Base-by-base conservation (phyloP, 805 yeast species). In the Barnettozyma wickerhamii region DNA sequence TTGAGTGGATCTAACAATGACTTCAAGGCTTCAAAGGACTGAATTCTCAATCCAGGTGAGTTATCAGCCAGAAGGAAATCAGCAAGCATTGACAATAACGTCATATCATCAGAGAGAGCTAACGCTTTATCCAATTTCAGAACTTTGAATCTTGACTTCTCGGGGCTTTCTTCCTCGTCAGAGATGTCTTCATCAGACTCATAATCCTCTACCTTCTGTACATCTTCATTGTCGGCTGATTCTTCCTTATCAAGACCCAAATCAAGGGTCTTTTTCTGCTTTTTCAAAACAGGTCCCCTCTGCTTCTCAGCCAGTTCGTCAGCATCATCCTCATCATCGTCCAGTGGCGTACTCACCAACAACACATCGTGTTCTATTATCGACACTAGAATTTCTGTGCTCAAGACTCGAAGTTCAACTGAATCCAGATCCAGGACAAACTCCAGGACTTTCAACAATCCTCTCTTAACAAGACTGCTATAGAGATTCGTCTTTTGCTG, bases 311-410 rank as follows among this genome's bases (percentile, higher is more conserved):
- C n/a, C n/a, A n/a, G n/a, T 18, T 35, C 34, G 24, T 24, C 33
- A n/a, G 33, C 23, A 4, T 39, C 48, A 23, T 30, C 20, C 4
- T 34, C 24, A 33, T 42, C 42, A 23, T 29, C 18, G 19, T 30
- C 20, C n/a, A 30, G 37, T 26, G 17, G 36, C 7, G 42, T 42
- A 24, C 24, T 65, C 28, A 86, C 77, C 30, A 85, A 60, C 13
- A 79, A 60, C 9, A 85, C 81, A 54, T 89, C 96, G 51, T 85
- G 91, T 44, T 90, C 96, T 19, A 90, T 81, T 5, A 89, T 80
- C 1, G 88, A 69, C 7, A 85, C 84, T 13, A 90, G 74, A 7
- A 87, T 63, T 55, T 91, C 97, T 0, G 93, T 81, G 0, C 95
- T 95, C 18, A 84, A 56, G 2, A 81, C 77, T 41, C 91, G 68